Evolutionary conservation across 2,329 filamentous ascomycete genomes (phyloP), one percentile per base, ranked within the genome.

Genomic region (Trichoderma sp.): DNA sequence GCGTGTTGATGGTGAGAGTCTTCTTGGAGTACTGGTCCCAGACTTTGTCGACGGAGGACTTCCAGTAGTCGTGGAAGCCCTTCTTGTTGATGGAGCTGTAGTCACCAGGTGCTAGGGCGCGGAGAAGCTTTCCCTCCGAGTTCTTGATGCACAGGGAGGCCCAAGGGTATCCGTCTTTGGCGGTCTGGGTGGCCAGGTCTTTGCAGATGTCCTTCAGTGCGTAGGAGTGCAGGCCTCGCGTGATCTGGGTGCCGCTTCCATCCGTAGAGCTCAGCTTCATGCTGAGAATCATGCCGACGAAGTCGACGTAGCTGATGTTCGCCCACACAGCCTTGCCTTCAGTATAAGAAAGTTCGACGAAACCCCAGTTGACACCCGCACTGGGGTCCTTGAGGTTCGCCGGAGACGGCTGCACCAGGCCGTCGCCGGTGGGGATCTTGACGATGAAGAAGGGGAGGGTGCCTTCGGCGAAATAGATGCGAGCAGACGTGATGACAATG

Each of bases 231-330:
- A 83, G 76, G 1, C 81, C 81, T 14, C 74, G 71, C n/a, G 80
- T 78, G 0, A 73, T 72, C 43, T 82, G 80, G 0, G 68, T 67
- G 47, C 21, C 21, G 21, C 79, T 78, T 41, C 73, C 74, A n/a
- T 70, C 51, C 17, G 69, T 75, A 14, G 77, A 73, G 0, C 74
- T 75, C 19, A 85, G 72, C 1, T 69, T 70, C 78, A 86, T 82
- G 45, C 82, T 81, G 15, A 86, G 78, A 0, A 80, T 74, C n/a
- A 85, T 75, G 9, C 82, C 76, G 21, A 83, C 78, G 66, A 82
- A 83, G 68, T 84, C 82, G 43, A 84, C 82, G 61, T 80, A 83
- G 56, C 77, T 81, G 63, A 84, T 78, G 70, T 84, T 83, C 67
- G 80, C 79, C 44, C 73, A 83, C 21, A 83, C 71, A n/a, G 74